Evolutionary conservation across 2,329 filamentous ascomycete genomes (phyloP).

Genomic region (Pseudopithomyces maydicus): DNA sequence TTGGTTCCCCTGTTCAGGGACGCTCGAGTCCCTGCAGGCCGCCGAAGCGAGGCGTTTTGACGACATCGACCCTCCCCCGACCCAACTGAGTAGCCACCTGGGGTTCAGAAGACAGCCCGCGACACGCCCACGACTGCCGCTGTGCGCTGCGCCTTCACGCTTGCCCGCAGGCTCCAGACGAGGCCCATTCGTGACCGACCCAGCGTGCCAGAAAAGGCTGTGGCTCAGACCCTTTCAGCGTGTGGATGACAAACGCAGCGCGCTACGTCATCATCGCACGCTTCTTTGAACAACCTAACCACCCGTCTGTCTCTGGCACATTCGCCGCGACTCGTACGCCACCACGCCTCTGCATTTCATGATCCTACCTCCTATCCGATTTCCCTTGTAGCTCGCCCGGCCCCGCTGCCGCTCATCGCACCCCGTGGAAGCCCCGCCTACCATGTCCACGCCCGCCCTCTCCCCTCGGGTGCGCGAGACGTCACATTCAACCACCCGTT

Average conservation of each 20-base stretch:
- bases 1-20: background rate
- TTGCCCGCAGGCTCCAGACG: background rate
- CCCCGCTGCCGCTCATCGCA: conserved; percentile 16
- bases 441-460: conserved; percentile 44
- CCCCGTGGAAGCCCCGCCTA: conserved; percentile 8
- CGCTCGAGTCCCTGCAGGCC: conserved; percentile 2
- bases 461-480: conserved; percentile 37
- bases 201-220: background rate
- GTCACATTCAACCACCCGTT: conserved; percentile 28
- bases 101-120: background rate
- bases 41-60: background rate
- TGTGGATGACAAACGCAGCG: conserved; percentile 9
- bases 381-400: conserved; percentile 15
- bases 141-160: conserved; percentile 2
- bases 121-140: background rate
- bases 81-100: background rate
- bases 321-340: background rate
- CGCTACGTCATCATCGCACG: conserved; percentile 3
- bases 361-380: conserved; percentile 23
- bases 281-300: conserved; percentile 7
- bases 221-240: background rate
- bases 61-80: conserved; percentile 2
- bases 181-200: background rate
- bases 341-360: conserved; percentile 26
- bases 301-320: background rate